Conservation (phyloP, 176 grass and related monocot genomes). For the Elaeis guineensis region DNA sequence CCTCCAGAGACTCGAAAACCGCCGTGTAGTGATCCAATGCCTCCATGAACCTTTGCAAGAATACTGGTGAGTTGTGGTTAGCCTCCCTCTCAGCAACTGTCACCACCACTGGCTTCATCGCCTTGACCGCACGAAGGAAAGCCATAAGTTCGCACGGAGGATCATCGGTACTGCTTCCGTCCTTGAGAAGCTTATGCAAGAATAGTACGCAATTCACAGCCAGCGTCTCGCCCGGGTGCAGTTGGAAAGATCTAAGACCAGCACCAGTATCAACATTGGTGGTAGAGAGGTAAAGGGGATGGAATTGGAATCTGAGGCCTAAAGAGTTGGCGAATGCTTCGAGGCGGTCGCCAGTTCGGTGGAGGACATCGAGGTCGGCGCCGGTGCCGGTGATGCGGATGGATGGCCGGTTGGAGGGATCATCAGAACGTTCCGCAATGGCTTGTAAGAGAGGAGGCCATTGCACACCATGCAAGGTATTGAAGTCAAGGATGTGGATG, state of each 20-base stretch:
- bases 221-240: constrained; percentile 52
- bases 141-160: constrained; percentile 12
- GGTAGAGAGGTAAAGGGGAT: constrained; percentile 54
- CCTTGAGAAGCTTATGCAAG: constrained; percentile 50
- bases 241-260: background rate
- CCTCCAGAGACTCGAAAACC: constrained; percentile 87
- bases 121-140: constrained; percentile 48
- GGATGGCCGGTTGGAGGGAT: constrained; percentile 34
- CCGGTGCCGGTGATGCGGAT: constrained; percentile 87
- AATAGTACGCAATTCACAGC: constrained; percentile 80
- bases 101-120: constrained; percentile 64
- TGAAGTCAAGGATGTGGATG: constrained; percentile 89
- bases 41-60: constrained; percentile 31
- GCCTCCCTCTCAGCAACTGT: constrained; percentile 74
- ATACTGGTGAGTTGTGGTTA: constrained; percentile 12
- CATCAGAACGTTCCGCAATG: constrained; percentile 58
- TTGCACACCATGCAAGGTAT: constrained; percentile 80
- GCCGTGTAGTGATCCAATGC: constrained; percentile 73
- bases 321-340: constrained; percentile 75
- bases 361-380: constrained; percentile 54
- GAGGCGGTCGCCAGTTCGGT: constrained; percentile 65
- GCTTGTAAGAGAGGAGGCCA: constrained; percentile 92
- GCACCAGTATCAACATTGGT: background rate
- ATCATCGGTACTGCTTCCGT: constrained; percentile 11
- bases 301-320: constrained; percentile 71